These are phyloP conservation scores for Isoetes engelmannii DNA, from an alignment of 83 land plant species.

Conservation along the genomic window DNA sequence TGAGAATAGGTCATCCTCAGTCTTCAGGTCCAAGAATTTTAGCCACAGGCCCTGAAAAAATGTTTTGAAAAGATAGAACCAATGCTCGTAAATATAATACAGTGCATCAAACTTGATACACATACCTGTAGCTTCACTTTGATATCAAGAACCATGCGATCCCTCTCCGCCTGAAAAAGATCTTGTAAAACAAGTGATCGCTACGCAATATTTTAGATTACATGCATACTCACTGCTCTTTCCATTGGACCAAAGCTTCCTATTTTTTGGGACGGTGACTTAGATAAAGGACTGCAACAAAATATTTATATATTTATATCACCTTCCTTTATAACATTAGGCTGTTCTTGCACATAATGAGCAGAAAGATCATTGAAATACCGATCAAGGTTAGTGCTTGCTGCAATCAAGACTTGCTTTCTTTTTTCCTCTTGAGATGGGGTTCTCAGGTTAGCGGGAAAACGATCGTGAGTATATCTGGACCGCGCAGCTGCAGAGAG, in stretches of 20 bases:
- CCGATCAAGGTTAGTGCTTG: slow-evolving; percentile 37
- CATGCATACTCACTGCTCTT: slow-evolving; percentile 65
- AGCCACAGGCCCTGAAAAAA: slow-evolving; percentile 75
- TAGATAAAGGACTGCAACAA: slow-evolving; percentile 12
- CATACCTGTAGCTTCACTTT: slow-evolving; percentile 90
- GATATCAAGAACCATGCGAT: slow-evolving; percentile 94
- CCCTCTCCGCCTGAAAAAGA: slow-evolving; percentile 81
- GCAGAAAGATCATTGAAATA: no score
- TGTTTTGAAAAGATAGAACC: not conserved
- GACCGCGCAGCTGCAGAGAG: slow-evolving; percentile 52
- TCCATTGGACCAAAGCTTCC: slow-evolving; percentile 77
- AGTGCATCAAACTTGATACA: not conserved
- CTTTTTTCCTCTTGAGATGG: slow-evolving; percentile 91
- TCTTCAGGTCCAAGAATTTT: slow-evolving; percentile 66
- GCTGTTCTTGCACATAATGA: not conserved
- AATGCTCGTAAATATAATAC: no score
- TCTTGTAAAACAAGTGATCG: not conserved
- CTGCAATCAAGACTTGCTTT: slow-evolving; percentile 61
- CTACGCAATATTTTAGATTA: not conserved
- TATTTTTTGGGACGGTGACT: slow-evolving; percentile 8
- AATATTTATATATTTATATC: no score
- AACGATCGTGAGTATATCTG: slow-evolving; percentile 67
- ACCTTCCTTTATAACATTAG: not conserved
- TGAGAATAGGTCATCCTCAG: slow-evolving; percentile 86
- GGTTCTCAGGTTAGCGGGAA: slow-evolving; percentile 71